Conservation (phyloP, 208 protist species). For the Wallacemonas sp. region DNA sequence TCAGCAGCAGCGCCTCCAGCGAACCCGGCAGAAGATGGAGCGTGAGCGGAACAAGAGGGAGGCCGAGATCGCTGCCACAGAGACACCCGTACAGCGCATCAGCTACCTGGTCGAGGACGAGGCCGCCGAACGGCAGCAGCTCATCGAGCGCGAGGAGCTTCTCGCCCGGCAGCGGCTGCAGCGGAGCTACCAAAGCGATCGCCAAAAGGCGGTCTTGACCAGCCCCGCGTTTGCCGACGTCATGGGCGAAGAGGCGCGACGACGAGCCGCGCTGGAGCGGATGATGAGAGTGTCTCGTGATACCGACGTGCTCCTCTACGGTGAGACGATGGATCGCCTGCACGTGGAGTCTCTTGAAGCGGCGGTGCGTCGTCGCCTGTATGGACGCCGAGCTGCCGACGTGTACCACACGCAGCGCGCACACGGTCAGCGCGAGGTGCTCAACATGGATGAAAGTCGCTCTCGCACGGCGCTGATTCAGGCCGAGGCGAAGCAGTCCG, state of each 20-base stretch:
- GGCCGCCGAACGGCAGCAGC: slow-evolving; percentile 52
- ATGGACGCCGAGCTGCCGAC: slow-evolving; percentile 2
- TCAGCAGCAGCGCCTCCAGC: not conserved
- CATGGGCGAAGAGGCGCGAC: slow-evolving; percentile 18
- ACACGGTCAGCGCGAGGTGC: not conserved
- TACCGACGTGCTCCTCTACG: not conserved
- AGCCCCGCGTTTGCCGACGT: slow-evolving; percentile 13
- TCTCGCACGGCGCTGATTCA: not conserved
- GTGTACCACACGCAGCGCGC: slow-evolving; percentile 17
- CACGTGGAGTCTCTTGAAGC: slow-evolving; percentile 25
- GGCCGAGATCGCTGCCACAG: not conserved
- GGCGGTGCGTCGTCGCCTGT: slow-evolving; percentile 3
- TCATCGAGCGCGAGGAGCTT: slow-evolving; percentile 59
- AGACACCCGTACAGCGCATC: slow-evolving; percentile 15
- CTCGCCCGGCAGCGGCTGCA: slow-evolving; percentile 48
- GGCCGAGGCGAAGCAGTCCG: not conserved
- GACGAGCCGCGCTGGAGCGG: slow-evolving; percentile 18
- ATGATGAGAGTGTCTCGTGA: not conserved
- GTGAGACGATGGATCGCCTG: slow-evolving; percentile 11
- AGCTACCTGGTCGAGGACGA: slow-evolving; percentile 38
- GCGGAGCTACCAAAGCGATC: slow-evolving; percentile 21
- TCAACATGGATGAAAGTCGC: slow-evolving; percentile 1
- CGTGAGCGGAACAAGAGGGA: slow-evolving; percentile 5
- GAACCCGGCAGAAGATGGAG: slow-evolving; percentile 6
- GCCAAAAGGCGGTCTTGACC: slow-evolving; percentile 12